Percentiles rank a stretch among this genome's conserved stretches.
Conservation (phyloP, 495 filamentous ascomycete genomes). For the Xylaria longipes region DNA sequence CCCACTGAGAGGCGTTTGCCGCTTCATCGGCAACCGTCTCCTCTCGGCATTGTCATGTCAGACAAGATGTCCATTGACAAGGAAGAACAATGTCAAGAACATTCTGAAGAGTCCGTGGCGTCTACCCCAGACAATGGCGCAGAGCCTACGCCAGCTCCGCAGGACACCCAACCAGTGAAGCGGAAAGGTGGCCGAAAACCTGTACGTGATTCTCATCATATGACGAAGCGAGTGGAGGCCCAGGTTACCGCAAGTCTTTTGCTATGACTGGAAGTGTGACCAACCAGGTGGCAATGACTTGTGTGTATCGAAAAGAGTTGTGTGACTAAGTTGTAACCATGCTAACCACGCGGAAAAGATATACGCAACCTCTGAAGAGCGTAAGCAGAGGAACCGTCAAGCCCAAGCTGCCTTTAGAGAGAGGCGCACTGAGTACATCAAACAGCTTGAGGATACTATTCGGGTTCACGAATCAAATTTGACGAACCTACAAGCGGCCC, state of each 20-base stretch:
- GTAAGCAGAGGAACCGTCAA: slow-evolving; percentile 96
- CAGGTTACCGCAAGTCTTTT: neutral
- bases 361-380: slow-evolving; percentile 97
- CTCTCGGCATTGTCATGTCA: slow-evolving; percentile 53
- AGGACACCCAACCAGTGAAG: slow-evolving; percentile 67
- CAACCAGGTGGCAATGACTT: neutral
- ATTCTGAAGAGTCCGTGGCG: slow-evolving; percentile 61
- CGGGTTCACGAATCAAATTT: slow-evolving; percentile 95
- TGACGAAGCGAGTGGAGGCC: neutral
- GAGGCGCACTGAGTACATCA: slow-evolving; percentile 97
- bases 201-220: slow-evolving; percentile 63
- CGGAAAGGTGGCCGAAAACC: slow-evolving; percentile 97
- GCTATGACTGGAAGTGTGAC: neutral
- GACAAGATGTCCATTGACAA: slow-evolving; percentile 67
- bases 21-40: slow-evolving; percentile 40
- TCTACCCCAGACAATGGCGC: slow-evolving; percentile 60
- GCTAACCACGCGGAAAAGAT: slow-evolving; percentile 62
- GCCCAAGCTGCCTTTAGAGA: slow-evolving; percentile 97
- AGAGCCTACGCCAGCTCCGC: slow-evolving; percentile 42
- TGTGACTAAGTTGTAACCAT: neutral
- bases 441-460: slow-evolving; percentile 96
- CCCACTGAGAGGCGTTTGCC: slow-evolving; percentile 41
- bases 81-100: slow-evolving; percentile 56
- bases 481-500: slow-evolving; percentile 89
- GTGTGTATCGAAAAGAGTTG: neutral